These are phyloP conservation scores for Naganishia randhawae DNA, from an alignment of 768 basidiomycete genomes.

Conservation along the genomic window DNA sequence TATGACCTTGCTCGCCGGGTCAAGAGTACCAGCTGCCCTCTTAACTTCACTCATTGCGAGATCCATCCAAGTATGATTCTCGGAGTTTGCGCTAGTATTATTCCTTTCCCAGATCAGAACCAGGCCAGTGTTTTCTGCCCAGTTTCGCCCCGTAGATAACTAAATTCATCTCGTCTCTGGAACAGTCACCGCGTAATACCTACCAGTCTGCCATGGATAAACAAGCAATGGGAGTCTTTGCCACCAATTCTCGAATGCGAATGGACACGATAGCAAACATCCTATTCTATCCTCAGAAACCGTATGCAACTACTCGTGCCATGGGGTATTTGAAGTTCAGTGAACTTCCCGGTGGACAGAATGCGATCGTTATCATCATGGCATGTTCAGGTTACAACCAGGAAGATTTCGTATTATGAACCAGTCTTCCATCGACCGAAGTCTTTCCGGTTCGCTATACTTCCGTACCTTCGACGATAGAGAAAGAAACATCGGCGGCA, in stretches of 20 bases:
- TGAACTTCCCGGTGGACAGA: conserved; percentile 95
- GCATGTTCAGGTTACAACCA: conserved; percentile 99
- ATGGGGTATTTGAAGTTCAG: conserved; percentile 99
- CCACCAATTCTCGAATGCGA: conserved; percentile 96
- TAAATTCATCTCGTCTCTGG: not conserved
- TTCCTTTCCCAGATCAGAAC: conserved; percentile 99
- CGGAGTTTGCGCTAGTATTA: conserved; percentile 96
- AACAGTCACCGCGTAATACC: conserved; percentile 95
- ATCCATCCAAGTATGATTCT: conserved; percentile 99
- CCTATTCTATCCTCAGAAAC: conserved; percentile 98
- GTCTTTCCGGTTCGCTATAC: conserved; percentile 96
- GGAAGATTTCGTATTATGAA: conserved; percentile 99
- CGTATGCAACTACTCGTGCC: conserved; percentile 93
- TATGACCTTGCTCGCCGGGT: conserved; percentile 83
- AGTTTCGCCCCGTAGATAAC: not conserved
- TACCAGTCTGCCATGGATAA: conserved; percentile 99
- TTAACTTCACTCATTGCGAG: conserved; percentile 98
- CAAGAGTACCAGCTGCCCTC: conserved; percentile 76
- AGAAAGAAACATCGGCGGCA: conserved; percentile 91
- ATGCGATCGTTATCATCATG: conserved; percentile 95
- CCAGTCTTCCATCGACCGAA: conserved; percentile 95
- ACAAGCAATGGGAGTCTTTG: conserved; percentile 98
- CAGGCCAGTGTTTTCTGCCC: conserved; percentile 61
- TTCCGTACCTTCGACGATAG: conserved; percentile 98
- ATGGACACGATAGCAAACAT: conserved; percentile 99